Base-by-base conservation (phyloP, 176 grass and related monocot species). In the Puccinellia tenuiflora region DNA sequence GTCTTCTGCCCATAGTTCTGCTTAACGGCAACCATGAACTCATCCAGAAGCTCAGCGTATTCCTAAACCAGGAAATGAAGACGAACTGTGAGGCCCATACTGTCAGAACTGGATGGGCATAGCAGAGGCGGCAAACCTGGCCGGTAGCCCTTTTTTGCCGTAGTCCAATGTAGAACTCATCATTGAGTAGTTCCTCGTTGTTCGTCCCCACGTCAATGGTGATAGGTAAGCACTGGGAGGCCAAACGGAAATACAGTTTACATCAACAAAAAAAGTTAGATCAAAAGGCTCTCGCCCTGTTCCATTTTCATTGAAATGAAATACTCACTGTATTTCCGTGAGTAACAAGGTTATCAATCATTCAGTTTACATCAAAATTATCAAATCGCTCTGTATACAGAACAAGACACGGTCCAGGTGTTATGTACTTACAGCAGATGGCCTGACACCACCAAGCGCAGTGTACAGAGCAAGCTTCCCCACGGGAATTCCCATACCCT, bases 401-500 rank as follows among this genome's bases (percentile, higher is more conserved):
- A 4, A n/a, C n/a, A 34, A 34, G 33, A 34, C 48, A 29, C 8
- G 0, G 35, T 7, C 10, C 21, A 72, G 71, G 37, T 43, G 28
- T 33, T 1, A 39, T 77, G 21, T 68, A 22, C 88, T 97, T 86
- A 94, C 95, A 59, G 79, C 69, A 7, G 95, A 98, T 67, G 92
- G 90, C 13, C 90, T 89, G 24, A 98, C 85, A 26, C 95, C 95
- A 82, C 90, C 95, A 57, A 98, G 92, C 18, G 92, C 95, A 22
- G 84, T 95, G 84, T 98, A 98, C 2, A 98, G 59, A 30, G 92
- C 79, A 84, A 98, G 92, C 82, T 95, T 98, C 26, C 92, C 92
- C 79, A 98, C 95, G 72, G 88, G 95, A 80, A 98, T 95, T 63
- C 95, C 95, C 95, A 98, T 97, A 38, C 95, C 95, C 95, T 97